Percentiles rank a stretch among this genome's conserved stretches.
phyloP scores from a whole-genome alignment of 2,329 filamentous ascomycete species.

The Aspergillus pseudoglaucus region DNA sequence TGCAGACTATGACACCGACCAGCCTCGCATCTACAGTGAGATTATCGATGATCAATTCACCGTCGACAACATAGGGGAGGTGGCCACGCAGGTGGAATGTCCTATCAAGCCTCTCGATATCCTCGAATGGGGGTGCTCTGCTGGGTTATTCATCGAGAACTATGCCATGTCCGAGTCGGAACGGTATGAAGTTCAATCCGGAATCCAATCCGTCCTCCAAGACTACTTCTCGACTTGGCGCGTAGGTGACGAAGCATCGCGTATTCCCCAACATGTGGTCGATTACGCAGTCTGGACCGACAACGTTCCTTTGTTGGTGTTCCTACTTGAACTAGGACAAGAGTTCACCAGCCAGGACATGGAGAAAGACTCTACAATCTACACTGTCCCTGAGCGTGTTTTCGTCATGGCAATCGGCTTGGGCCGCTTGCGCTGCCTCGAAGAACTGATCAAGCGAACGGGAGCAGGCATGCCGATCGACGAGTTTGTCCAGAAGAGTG shows the following conservation, averaged over 20 bases:
- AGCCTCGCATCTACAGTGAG: constrained; percentile 37
- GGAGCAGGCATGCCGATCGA: constrained; percentile 66
- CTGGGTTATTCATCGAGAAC: constrained; percentile 13
- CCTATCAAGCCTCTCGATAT: constrained; percentile 49
- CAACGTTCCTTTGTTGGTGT: constrained; percentile 49
- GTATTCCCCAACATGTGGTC: constrained; percentile 22
- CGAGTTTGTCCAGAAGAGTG: constrained; percentile 58
- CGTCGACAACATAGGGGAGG: constrained; percentile 66
- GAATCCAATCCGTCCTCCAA: not conserved
- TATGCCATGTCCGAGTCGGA: not conserved
- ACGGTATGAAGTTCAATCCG: not conserved
- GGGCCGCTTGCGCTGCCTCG: constrained; percentile 30
- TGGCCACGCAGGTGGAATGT: constrained; percentile 63
- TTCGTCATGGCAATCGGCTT: constrained; percentile 40
- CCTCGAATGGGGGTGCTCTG: constrained; percentile 38
- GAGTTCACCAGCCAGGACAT: constrained; percentile 10
- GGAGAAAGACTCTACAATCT: constrained; percentile 5
- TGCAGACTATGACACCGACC: constrained; percentile 25
- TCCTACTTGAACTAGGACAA: constrained; percentile 50
- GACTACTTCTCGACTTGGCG: too few species aligned
- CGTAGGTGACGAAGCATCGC: not conserved
- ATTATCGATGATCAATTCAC: constrained; percentile 64
- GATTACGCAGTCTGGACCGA: constrained; percentile 47
- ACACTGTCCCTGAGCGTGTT: constrained; percentile 14
- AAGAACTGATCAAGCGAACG: constrained; percentile 57